phyloP scores from a whole-genome alignment of 2,329 filamentous ascomycete genomes.

The Thelonectria olida region DNA sequence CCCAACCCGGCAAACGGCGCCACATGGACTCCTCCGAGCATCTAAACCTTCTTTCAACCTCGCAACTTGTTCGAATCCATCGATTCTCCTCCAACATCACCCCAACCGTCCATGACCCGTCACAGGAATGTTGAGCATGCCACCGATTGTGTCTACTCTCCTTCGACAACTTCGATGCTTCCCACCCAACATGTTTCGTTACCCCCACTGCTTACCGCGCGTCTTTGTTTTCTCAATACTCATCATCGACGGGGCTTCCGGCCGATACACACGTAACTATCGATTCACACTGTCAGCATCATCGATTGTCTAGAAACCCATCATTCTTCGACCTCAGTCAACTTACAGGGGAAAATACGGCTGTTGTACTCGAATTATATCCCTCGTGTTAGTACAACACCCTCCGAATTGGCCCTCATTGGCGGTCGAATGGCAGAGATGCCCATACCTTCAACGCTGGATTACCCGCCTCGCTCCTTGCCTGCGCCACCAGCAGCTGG shows the following conservation, averaged over 20 bases:
- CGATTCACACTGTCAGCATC: slow-evolving; percentile 21
- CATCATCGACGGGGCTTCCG: slow-evolving; percentile 56
- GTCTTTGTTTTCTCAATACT: slow-evolving; percentile 7
- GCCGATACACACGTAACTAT: slow-evolving; percentile 70
- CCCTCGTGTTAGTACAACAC: slow-evolving; percentile 8
- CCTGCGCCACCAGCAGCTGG: slow-evolving; percentile 64
- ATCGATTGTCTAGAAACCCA: background rate
- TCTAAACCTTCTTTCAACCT: slow-evolving; percentile 39
- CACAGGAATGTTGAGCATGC: slow-evolving; percentile 3
- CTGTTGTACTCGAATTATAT: slow-evolving; percentile 43
- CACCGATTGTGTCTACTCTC: background rate
- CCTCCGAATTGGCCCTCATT: background rate
- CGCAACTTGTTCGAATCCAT: background rate
- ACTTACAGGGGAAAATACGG: slow-evolving; percentile 71
- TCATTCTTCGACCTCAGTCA: background rate
- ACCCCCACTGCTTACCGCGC: background rate
- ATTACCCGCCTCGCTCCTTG: slow-evolving; percentile 62
- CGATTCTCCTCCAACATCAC: background rate
- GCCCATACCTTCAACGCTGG: slow-evolving; percentile 63
- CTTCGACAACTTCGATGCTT: background rate
- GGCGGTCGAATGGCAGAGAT: background rate
- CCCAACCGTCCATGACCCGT: background rate
- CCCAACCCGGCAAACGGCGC: slow-evolving; percentile 33
- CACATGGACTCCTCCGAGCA: slow-evolving; percentile 25
- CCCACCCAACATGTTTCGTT: background rate